Percentiles rank a stretch among this genome's conserved stretches.
These are phyloP conservation scores for Corylus avellana DNA, from an alignment of 306 rosid genomes.

Conservation along the genomic window DNA sequence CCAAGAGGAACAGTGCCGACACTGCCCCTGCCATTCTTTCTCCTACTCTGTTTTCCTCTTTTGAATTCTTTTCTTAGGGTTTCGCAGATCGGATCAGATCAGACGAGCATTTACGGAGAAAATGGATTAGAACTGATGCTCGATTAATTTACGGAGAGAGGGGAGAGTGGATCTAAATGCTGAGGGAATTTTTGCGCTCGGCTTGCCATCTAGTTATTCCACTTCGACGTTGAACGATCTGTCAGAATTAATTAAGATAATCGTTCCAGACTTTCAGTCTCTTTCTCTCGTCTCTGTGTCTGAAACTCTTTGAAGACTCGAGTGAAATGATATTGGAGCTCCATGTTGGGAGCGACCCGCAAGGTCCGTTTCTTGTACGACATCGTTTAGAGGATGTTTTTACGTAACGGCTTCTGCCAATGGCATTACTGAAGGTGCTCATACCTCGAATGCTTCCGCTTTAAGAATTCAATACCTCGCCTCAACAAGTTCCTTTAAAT, in stretches of 20 bases:
- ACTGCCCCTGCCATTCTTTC: slow-evolving; percentile 86
- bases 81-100: slow-evolving; percentile 31
- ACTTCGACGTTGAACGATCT: background rate
- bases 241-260: background rate
- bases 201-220: slow-evolving; percentile 3
- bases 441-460: no score
- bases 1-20: slow-evolving; percentile 95
- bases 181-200: slow-evolving; percentile 24
- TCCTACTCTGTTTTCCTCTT: background rate
- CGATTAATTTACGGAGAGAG: slow-evolving; percentile 1
- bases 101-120: slow-evolving; percentile 29
- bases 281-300: slow-evolving; percentile 1
- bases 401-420: no score
- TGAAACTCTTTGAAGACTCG: background rate
- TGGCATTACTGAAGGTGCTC: no score
- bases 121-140: slow-evolving; percentile 27
- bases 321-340: background rate
- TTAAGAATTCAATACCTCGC: no score
- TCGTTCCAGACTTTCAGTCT: background rate
- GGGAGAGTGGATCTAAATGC: slow-evolving; percentile 32
- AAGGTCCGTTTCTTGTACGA: background rate
- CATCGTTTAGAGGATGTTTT: background rate
- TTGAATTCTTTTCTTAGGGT: background rate
- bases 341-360: background rate
- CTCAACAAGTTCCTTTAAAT: no score